A percentile compares a stretch with the other conserved stretches of the same genome.
phyloP scores from a whole-genome alignment of 2,329 filamentous ascomycete genomes.

The Penicillium sp. region DNA sequence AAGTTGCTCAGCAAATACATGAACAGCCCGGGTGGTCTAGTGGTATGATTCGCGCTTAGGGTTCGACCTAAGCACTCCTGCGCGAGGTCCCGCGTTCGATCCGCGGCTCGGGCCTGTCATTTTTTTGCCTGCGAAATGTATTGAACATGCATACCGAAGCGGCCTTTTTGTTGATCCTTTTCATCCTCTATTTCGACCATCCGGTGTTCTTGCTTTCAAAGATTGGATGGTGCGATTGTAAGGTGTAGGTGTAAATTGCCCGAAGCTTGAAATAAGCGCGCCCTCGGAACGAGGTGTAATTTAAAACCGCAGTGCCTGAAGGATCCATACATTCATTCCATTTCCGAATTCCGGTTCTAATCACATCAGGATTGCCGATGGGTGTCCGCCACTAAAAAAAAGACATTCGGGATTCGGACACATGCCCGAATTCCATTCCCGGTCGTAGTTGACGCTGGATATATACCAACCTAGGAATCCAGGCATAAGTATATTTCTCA shows the following conservation, averaged over 20 bases:
- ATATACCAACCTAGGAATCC: not conserved
- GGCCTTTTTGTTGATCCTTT: too few species aligned
- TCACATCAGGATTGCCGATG: not conserved
- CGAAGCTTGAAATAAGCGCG: too few species aligned
- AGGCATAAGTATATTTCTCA: not conserved
- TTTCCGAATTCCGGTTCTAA: not conserved
- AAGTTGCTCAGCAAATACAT: not conserved
- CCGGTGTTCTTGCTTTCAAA: too few species aligned
- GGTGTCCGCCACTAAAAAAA: not conserved
- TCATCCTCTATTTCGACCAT: too few species aligned
- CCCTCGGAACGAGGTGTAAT: too few species aligned
- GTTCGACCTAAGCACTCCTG: not conserved
- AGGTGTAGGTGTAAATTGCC: too few species aligned
- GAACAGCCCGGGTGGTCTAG: constrained; percentile 1
- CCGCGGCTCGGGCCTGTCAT: not conserved
- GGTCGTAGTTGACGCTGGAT: not conserved
- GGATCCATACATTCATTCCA: not conserved
- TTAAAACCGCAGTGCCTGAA: too few species aligned
- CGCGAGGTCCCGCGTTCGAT: constrained; percentile 1
- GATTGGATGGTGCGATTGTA: too few species aligned
- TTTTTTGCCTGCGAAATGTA: not conserved
- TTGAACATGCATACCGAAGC: too few species aligned
- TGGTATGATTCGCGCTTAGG: constrained; percentile 1
- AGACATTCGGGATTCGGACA: not conserved
- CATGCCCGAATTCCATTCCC: not conserved